Conservation (phyloP, 1,139 yeast genomes). For the Saccharomycopsis hybrid region DNA sequence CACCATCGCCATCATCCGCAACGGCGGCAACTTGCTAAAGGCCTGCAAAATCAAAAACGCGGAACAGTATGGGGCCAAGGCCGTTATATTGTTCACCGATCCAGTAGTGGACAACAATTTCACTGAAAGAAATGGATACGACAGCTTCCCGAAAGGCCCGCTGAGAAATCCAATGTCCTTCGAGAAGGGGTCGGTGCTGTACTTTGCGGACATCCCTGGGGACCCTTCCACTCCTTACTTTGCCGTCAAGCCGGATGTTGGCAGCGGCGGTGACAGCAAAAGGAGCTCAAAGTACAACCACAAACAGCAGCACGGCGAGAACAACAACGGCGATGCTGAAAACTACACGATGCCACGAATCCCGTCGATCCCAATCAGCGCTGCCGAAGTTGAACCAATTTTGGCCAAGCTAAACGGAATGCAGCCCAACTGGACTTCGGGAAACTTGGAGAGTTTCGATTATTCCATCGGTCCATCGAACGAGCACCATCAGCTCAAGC, state of each 20-base stretch:
- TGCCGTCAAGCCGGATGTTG: conserved; percentile 40
- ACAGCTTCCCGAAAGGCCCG: conserved; percentile 39
- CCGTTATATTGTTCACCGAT: conserved; percentile 49
- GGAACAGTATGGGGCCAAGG: conserved; percentile 47
- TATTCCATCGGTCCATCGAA: conserved; percentile 37
- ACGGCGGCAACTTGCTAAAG: conserved; percentile 35
- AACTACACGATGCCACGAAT: conserved; percentile 42
- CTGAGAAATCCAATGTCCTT: conserved; percentile 40
- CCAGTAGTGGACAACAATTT: conserved; percentile 40
- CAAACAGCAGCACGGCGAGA: too few relatives aligned
- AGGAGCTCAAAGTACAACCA: conserved; percentile 20
- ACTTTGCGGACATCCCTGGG: conserved; percentile 55
- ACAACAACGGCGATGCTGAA: conserved; percentile 43
- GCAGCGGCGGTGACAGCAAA: conserved; percentile 37
- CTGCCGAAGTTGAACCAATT: conserved; percentile 34
- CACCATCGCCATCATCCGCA: conserved; percentile 52
- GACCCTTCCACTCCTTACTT: conserved; percentile 66
- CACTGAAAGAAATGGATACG: conserved; percentile 34
- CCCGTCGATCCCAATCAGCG: conserved; percentile 34
- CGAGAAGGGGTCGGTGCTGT: conserved; percentile 53
- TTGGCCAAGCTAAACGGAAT: conserved; percentile 28
- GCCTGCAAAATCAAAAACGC: conserved; percentile 50
- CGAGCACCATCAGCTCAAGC: conserved; percentile 25
- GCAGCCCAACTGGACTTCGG: conserved; percentile 31
- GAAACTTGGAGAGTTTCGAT: conserved; percentile 32